Evolutionary conservation across 805 yeast genomes (phyloP).

Genomic region (Candida gorgasii): DNA sequence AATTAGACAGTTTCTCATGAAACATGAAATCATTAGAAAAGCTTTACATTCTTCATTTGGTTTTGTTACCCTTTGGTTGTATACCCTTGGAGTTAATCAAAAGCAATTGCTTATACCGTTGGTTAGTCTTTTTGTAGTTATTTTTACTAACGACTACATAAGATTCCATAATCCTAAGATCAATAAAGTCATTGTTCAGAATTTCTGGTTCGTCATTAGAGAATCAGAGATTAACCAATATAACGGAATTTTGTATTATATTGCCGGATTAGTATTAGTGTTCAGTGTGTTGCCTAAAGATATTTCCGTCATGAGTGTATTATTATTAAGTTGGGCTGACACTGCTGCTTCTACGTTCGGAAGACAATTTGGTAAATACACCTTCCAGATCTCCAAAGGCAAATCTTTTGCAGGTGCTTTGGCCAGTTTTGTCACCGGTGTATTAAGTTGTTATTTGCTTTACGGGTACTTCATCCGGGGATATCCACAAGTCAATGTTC

Average conservation of each 20-base stretch:
- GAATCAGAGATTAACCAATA: conserved; percentile 68
- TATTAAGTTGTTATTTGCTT: conserved; percentile 59
- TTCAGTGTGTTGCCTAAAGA: conserved; percentile 77
- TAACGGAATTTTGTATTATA: conserved; percentile 89
- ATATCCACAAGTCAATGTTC: conserved; percentile 50
- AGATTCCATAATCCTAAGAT: conserved; percentile 63
- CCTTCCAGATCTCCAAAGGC: conserved; percentile 71
- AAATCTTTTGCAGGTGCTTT: conserved; percentile 89
- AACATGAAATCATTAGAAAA: conserved; percentile 90
- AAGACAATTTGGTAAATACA: conserved; percentile 76
- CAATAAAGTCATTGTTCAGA: conserved; percentile 64
- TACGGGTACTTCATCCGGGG: conserved; percentile 75
- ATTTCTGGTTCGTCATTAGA: conserved; percentile 81
- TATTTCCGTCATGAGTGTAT: conserved; percentile 70
- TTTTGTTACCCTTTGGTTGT: conserved; percentile 70
- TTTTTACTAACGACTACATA: conserved; percentile 64
- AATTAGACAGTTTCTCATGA: conserved; percentile 22
- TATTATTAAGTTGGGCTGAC: conserved; percentile 93
- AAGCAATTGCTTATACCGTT: conserved; percentile 62
- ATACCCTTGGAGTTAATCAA: conserved; percentile 59
- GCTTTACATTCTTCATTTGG: conserved; percentile 88
- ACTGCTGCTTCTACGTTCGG: conserved; percentile 97
- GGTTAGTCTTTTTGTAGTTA: conserved; percentile 50
- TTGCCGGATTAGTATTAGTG: conserved; percentile 74
- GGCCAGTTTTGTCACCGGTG: conserved; percentile 82